Evolutionary conservation across 768 basidiomycete species (phyloP).

Genomic region (Lentinula raphanica): DNA sequence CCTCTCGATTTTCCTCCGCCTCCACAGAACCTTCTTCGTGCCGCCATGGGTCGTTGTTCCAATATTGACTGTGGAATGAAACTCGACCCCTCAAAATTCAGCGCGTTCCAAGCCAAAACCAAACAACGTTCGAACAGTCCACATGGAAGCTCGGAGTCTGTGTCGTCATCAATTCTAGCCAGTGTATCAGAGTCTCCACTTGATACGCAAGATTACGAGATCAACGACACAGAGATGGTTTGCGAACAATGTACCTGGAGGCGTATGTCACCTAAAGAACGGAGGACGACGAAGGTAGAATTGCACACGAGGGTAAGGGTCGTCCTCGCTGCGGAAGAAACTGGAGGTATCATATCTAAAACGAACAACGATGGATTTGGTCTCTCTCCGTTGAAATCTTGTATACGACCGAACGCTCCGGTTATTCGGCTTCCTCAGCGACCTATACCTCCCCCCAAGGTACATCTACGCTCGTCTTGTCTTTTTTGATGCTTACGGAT

Average conservation of each 20-base stretch:
- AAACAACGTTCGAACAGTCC: background rate
- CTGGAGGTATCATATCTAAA: too few relatives aligned
- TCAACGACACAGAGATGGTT: background rate
- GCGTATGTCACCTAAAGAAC: background rate
- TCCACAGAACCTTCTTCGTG: background rate
- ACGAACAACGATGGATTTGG: background rate
- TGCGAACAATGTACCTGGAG: constrained; percentile 7
- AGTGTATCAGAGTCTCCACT: too few relatives aligned
- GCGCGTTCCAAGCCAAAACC: background rate
- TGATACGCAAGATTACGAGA: too few relatives aligned
- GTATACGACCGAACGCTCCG: background rate
- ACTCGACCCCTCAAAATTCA: background rate
- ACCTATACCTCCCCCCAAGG: constrained; percentile 16
- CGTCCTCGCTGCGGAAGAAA: background rate
- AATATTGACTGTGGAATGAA: constrained; percentile 1
- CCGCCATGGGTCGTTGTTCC: background rate
- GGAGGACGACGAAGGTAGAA: background rate
- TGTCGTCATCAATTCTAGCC: background rate
- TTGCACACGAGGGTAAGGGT: background rate
- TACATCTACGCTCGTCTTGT: too few relatives aligned
- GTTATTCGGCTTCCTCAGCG: background rate
- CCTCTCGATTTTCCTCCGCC: background rate
- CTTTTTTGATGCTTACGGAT: background rate
- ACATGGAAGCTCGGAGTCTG: background rate
- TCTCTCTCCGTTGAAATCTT: background rate